Conservation (phyloP, 257 asterid species). For the Fraxinus pennsylvanica region DNA sequence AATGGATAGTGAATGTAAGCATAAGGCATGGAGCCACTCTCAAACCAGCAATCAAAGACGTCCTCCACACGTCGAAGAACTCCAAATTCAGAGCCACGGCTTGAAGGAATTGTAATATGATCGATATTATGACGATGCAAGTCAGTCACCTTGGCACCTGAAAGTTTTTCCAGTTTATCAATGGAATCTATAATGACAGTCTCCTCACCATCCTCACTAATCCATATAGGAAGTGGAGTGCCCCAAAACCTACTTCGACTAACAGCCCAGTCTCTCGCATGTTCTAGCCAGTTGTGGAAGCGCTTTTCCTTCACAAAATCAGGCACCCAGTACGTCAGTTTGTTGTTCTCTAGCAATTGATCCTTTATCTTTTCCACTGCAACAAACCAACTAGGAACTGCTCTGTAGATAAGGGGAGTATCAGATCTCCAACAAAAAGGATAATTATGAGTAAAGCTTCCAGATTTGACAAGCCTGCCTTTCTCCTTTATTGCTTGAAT, state of each 20-base stretch:
- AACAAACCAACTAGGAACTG: slow-evolving; percentile 99
- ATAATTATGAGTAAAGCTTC: slow-evolving; percentile 74
- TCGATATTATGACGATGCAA: slow-evolving; percentile 93
- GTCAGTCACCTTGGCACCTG: slow-evolving; percentile 85
- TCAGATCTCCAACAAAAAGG: slow-evolving; percentile 98
- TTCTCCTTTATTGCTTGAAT: slow-evolving; percentile 86
- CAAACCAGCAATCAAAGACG: slow-evolving; percentile 99
- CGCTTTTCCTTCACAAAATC: slow-evolving; percentile 98
- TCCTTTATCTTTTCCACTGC: slow-evolving; percentile 94
- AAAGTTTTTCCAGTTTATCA: slow-evolving; percentile 76
- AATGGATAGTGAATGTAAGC: slow-evolving; percentile 97
- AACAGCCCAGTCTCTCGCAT: slow-evolving; percentile 98
- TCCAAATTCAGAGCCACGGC: slow-evolving; percentile 80
- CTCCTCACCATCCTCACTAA: slow-evolving; percentile 87
- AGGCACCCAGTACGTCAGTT: slow-evolving; percentile 92
- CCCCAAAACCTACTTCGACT: slow-evolving; percentile 99
- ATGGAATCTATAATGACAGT: slow-evolving; percentile 84
- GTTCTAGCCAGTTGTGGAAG: slow-evolving; percentile 97
- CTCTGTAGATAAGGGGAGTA: slow-evolving; percentile 94
- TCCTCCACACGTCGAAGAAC: slow-evolving; percentile 92
- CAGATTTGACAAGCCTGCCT: slow-evolving; percentile 88
- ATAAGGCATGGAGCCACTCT: slow-evolving; percentile 99
- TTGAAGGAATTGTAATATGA: slow-evolving; percentile 88
- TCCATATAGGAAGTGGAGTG: slow-evolving; percentile 96
- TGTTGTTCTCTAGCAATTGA: slow-evolving; percentile 84